These are phyloP conservation scores for Colletotrichum australisinense DNA, from an alignment of 2,329 filamentous ascomycete species.

Conservation along the genomic window DNA sequence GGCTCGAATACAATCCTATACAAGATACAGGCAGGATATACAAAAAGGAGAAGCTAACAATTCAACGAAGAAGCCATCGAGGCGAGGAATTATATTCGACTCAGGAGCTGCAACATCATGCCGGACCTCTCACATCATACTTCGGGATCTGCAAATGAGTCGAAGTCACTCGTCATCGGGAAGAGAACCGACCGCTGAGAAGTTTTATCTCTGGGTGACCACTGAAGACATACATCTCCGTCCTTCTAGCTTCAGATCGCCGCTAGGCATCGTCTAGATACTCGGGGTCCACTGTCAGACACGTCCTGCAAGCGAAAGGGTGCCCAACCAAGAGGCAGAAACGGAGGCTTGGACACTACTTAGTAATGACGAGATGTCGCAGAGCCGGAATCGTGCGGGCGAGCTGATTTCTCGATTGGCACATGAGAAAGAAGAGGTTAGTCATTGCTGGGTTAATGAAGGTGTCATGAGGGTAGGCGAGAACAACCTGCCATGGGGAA, in stretches of 20 bases:
- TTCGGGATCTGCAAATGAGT: neutral
- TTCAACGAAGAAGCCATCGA: neutral
- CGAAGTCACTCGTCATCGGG: neutral
- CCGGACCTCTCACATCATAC: neutral
- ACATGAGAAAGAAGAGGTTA: neutral
- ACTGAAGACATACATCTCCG: neutral
- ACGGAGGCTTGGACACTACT: too few species aligned
- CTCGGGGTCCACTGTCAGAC: neutral
- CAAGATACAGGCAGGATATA: neutral
- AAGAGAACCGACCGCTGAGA: neutral
- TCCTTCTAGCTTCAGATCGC: neutral
- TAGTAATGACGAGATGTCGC: too few species aligned
- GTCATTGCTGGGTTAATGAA: neutral
- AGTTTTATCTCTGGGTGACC: neutral
- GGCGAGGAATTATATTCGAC: neutral
- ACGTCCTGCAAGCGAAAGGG: too few species aligned
- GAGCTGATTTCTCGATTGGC: neutral
- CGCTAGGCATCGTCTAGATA: neutral
- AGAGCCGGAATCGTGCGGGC: neutral
- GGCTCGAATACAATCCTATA: neutral
- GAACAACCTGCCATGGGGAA: neutral
- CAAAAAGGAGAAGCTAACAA: neutral
- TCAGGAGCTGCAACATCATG: neutral
- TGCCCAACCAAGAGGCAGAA: too few species aligned
- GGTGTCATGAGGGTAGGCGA: neutral